These are phyloP conservation scores for Rhodotorula sp. DNA, from an alignment of 1,284 basidiomycete species.

Conservation along the genomic window DNA sequence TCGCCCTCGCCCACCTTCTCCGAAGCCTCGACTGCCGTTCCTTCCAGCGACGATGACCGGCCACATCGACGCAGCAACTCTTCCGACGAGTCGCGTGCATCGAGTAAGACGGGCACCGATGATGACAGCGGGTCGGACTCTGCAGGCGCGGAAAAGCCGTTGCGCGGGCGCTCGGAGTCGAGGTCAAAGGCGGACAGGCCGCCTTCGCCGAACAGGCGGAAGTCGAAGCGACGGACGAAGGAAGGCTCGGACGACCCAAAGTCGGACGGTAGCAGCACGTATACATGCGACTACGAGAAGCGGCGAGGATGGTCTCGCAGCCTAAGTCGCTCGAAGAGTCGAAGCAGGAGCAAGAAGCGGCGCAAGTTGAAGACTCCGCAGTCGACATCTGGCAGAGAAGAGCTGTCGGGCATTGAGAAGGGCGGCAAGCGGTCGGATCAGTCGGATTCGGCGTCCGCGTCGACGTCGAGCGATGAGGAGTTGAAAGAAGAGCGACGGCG, in stretches of 20 bases:
- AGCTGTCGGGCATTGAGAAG: conserved; percentile 6
- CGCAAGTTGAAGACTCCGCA: neutral
- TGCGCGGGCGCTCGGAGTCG: too few species aligned
- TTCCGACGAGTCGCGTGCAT: too few species aligned
- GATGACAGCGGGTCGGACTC: too few species aligned
- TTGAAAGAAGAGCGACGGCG: neutral
- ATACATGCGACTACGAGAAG: too few species aligned
- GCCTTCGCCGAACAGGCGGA: too few species aligned
- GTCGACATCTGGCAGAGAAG: neutral
- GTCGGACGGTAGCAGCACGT: too few species aligned
- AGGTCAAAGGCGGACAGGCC: too few species aligned
- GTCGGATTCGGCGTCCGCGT: neutral
- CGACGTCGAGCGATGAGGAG: neutral
- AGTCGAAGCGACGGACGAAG: neutral
- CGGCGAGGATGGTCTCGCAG: too few species aligned
- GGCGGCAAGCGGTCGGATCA: neutral
- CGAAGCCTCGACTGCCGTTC: neutral
- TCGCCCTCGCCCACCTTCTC: neutral
- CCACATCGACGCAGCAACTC: too few species aligned
- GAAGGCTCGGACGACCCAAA: neutral
- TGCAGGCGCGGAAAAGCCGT: too few species aligned
- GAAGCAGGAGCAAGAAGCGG: neutral
- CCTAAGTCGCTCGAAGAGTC: neutral
- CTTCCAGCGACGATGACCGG: neutral
- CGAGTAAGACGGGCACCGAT: too few species aligned